Conservation (phyloP, 75 land plant species). For the Larix kaempferi region DNA sequence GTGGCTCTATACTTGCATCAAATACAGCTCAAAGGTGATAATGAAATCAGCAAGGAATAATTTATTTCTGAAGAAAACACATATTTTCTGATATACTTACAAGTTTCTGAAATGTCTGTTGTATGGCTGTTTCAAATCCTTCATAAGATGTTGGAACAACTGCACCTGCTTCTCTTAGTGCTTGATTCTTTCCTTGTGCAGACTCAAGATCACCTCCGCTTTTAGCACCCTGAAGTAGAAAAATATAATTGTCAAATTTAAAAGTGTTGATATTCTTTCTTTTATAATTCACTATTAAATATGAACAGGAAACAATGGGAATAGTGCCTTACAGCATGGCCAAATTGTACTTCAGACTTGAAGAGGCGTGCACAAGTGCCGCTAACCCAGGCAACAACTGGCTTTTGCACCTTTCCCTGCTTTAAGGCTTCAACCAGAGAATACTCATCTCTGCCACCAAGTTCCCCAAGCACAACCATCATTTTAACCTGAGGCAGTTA, state of each 20-base stretch:
- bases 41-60: neutral
- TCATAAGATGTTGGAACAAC: conserved; percentile 95
- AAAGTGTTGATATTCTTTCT: neutral
- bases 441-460: conserved; percentile 95
- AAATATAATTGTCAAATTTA: neutral
- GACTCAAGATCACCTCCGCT: conserved; percentile 99
- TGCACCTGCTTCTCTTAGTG: conserved; percentile 84
- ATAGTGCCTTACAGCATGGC: conserved; percentile 83
- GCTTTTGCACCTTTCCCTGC: conserved; percentile 87
- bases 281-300: neutral
- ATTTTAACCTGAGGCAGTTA: conserved; percentile 65
- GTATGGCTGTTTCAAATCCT: conserved; percentile 74
- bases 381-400: conserved; percentile 99
- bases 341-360: conserved; percentile 99
- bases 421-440: conserved; percentile 94
- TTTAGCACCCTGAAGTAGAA: conserved; percentile 61
- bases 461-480: conserved; percentile 97
- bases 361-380: conserved; percentile 97
- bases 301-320: neutral
- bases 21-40: neutral
- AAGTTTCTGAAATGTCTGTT: conserved; percentile 70
- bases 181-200: conserved; percentile 96
- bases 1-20: neutral
- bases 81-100: conserved; percentile 32
- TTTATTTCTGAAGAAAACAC: neutral